Evolutionary conservation across 441 rosid species (phyloP).

Genomic region (Gossypium gossypioides): DNA sequence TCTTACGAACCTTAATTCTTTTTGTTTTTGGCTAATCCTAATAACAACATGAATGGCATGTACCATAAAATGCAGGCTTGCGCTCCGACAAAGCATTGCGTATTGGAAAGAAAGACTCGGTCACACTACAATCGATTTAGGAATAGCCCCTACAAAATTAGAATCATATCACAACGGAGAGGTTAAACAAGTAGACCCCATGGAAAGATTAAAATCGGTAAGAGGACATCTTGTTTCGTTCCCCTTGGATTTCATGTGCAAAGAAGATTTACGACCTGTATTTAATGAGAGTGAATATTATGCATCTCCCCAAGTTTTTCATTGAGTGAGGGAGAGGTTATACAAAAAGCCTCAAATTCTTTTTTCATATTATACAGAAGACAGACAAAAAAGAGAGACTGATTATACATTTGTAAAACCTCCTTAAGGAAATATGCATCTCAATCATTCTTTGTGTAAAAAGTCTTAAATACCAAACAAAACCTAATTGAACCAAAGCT

Average conservation of each 20-base stretch:
- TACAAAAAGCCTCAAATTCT: not conserved
- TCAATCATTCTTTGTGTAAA: constrained; percentile 8
- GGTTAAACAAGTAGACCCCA: constrained; percentile 41
- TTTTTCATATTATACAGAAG: not conserved
- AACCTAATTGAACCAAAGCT: not conserved
- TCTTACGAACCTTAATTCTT: not conserved
- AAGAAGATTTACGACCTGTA: constrained; percentile 90
- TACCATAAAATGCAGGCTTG: constrained; percentile 32
- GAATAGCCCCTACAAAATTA: constrained; percentile 69
- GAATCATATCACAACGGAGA: constrained; percentile 68
- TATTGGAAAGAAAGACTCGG: constrained; percentile 79
- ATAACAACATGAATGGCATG: not conserved
- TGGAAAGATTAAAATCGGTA: constrained; percentile 57
- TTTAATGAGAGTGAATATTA: constrained; percentile 95
- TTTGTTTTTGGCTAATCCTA: not conserved
- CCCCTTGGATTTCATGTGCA: constrained; percentile 88
- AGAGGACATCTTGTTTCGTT: constrained; percentile 88
- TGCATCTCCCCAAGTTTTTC: constrained; percentile 85
- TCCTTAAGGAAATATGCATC: not conserved
- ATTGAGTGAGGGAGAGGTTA: constrained; percentile 26
- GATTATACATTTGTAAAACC: not conserved
- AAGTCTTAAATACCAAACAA: not conserved
- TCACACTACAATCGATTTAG: constrained; percentile 85
- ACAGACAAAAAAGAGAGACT: not conserved
- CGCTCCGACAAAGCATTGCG: constrained; percentile 57